Evolutionary conservation across 129 eudicot species (phyloP).

Genomic region (Solidago caesia): DNA sequence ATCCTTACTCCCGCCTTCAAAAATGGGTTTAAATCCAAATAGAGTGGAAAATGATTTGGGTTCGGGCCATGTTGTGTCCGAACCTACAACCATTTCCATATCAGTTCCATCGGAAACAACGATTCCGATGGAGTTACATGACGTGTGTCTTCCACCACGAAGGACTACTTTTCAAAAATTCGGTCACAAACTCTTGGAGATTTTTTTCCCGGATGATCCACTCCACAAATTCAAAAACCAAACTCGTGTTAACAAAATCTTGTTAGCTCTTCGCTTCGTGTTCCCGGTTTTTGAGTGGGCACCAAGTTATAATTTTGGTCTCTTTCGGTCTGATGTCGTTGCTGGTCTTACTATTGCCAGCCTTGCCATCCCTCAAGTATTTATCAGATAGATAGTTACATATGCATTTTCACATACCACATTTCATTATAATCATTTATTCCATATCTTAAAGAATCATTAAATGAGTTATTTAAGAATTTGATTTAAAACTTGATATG

Average conservation of each 20-base stretch:
- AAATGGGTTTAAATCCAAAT: slow-evolving; percentile 14
- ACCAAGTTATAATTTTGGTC: slow-evolving; percentile 31
- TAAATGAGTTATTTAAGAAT: not conserved
- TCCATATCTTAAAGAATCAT: not conserved
- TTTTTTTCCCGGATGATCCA: slow-evolving; percentile 41
- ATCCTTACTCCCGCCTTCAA: not conserved
- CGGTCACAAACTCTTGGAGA: slow-evolving; percentile 23
- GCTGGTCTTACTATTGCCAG: slow-evolving; percentile 55
- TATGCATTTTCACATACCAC: not conserved
- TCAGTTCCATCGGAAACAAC: slow-evolving; percentile 15
- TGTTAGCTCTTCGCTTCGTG: slow-evolving; percentile 28
- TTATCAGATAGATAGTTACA: not conserved
- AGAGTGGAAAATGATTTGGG: not conserved
- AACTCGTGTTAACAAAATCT: slow-evolving; percentile 10
- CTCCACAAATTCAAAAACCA: slow-evolving; percentile 40
- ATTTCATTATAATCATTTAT: not conserved
- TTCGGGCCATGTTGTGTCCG: slow-evolving; percentile 19
- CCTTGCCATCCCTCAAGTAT: slow-evolving; percentile 57
- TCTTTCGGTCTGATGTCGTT: slow-evolving; percentile 42
- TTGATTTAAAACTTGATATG: slow-evolving; percentile 2
- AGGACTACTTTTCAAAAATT: slow-evolving; percentile 29
- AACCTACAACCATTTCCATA: slow-evolving; percentile 19
- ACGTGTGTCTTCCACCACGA: slow-evolving; percentile 28
- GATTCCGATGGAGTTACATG: slow-evolving; percentile 17
- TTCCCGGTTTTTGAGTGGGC: slow-evolving; percentile 47